These are phyloP conservation scores for Umbelopsis vinacea DNA, from an alignment of 192 early-diverging fungal genomes.

Conservation along the genomic window DNA sequence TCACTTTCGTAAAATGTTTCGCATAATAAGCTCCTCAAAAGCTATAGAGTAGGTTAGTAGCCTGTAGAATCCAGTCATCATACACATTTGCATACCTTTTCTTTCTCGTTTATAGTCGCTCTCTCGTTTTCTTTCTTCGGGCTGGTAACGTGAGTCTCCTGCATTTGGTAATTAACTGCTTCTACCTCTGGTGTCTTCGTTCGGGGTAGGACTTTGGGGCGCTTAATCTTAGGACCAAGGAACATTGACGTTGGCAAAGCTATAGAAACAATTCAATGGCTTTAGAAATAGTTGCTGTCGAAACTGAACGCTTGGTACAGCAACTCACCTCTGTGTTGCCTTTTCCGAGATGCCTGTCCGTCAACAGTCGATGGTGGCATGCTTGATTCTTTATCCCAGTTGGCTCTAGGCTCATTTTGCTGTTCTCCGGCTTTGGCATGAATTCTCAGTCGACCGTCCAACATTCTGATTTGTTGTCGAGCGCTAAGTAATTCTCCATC, in stretches of 20 bases:
- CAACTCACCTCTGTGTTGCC: not conserved
- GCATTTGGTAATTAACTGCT: not conserved
- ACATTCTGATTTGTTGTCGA: conserved; percentile 17
- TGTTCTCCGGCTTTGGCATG: not conserved
- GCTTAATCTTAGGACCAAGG: not conserved
- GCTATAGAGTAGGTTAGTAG: not conserved
- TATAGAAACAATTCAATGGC: not conserved
- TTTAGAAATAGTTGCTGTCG: no score
- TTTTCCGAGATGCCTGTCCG: not conserved
- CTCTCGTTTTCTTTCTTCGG: not conserved
- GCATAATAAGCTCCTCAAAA: conserved; percentile 1
- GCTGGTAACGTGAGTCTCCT: conserved; percentile 16
- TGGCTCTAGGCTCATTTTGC: no score
- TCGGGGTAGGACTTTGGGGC: not conserved
- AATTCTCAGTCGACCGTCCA: not conserved
- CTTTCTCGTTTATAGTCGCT: not conserved
- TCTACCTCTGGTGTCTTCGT: not conserved
- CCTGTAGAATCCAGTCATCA: not conserved
- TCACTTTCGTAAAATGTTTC: not conserved
- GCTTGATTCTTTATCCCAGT: not conserved
- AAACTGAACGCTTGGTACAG: not conserved
- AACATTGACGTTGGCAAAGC: conserved; percentile 13
- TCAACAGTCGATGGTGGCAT: not conserved
- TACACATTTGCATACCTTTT: not conserved
- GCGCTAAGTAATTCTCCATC: conserved; percentile 11